A percentile compares a stretch with the other conserved stretches of the same genome.
These are phyloP conservation scores for Talaromyces albobiverticillius DNA, from an alignment of 2,329 filamentous ascomycete species.

Conservation along the genomic window DNA sequence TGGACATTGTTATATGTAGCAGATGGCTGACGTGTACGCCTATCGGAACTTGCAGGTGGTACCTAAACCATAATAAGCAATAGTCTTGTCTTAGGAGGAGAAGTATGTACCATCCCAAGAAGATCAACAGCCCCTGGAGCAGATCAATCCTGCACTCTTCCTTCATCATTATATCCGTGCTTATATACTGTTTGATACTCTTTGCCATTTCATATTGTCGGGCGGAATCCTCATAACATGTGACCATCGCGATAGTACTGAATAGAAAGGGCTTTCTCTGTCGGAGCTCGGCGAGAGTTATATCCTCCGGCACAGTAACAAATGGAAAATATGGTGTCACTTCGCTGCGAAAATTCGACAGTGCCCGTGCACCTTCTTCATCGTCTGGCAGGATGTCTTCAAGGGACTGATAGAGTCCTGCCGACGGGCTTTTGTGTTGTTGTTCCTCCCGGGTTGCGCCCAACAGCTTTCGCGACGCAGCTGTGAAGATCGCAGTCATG, in stretches of 20 bases:
- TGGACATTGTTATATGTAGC: conserved; percentile 47
- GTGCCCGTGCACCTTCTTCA: conserved; percentile 16
- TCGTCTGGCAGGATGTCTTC: conserved; percentile 9
- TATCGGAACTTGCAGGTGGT: conserved; percentile 12
- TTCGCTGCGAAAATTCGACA: conserved; percentile 13
- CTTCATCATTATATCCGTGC: conserved; percentile 42
- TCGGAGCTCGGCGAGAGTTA: conserved; percentile 19
- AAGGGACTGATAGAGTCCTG: conserved; percentile 6
- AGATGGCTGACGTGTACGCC: conserved; percentile 50
- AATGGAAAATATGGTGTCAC: conserved; percentile 27
- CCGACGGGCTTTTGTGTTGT: neutral
- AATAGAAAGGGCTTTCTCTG: conserved; percentile 24
- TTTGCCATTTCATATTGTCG: conserved; percentile 18
- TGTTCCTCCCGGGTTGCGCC: neutral
- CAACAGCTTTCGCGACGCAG: conserved; percentile 10
- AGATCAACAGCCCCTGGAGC: conserved; percentile 49
- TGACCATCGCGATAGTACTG: conserved; percentile 21
- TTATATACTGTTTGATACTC: conserved; percentile 31
- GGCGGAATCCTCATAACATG: conserved; percentile 16
- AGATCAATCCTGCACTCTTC: conserved; percentile 44
- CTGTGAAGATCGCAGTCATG: conserved; percentile 23
- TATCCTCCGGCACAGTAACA: conserved; percentile 18
- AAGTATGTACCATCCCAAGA: too few relatives aligned
- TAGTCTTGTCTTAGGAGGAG: too few relatives aligned
- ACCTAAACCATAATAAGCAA: conserved; percentile 4